Conservation (phyloP, 805 yeast genomes). For the Cyberlindnera xishuangbannaensis region DNA sequence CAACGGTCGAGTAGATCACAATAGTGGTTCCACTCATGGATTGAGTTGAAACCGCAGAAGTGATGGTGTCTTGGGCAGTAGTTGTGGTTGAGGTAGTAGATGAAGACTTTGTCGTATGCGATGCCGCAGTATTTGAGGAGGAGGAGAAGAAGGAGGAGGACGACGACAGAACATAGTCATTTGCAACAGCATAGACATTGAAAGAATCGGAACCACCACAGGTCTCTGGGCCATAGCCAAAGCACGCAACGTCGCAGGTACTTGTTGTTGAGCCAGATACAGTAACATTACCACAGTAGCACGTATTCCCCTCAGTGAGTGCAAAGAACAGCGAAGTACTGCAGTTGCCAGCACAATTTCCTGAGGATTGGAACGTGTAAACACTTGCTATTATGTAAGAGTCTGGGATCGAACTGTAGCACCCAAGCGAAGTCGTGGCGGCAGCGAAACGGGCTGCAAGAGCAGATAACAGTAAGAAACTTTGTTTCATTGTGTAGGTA, state of each 20-base stretch:
- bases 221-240: slow-evolving; percentile 48
- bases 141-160: slow-evolving; percentile 11
- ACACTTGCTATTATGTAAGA: slow-evolving; percentile 28
- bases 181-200: slow-evolving; percentile 30
- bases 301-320: slow-evolving; percentile 39
- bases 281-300: slow-evolving; percentile 52
- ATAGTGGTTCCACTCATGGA: slow-evolving; percentile 16
- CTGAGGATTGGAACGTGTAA: slow-evolving; percentile 45
- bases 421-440: slow-evolving; percentile 12
- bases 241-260: slow-evolving; percentile 41
- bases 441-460: slow-evolving; percentile 1
- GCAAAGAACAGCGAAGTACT: slow-evolving; percentile 36
- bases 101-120: slow-evolving; percentile 19
- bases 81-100: slow-evolving; percentile 20
- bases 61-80: slow-evolving; percentile 12
- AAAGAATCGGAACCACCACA: slow-evolving; percentile 59
- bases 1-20: slow-evolving; percentile 19
- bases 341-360: slow-evolving; percentile 44
- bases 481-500: too few species aligned
- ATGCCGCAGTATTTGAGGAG: slow-evolving; percentile 19
- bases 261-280: slow-evolving; percentile 31
- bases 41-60: slow-evolving; percentile 21
- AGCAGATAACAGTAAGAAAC: too few species aligned
- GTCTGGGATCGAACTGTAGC: slow-evolving; percentile 18
- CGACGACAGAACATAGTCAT: slow-evolving; percentile 5